These are phyloP conservation scores for Lentinula raphanica DNA, from an alignment of 768 basidiomycete species.

Conservation along the genomic window DNA sequence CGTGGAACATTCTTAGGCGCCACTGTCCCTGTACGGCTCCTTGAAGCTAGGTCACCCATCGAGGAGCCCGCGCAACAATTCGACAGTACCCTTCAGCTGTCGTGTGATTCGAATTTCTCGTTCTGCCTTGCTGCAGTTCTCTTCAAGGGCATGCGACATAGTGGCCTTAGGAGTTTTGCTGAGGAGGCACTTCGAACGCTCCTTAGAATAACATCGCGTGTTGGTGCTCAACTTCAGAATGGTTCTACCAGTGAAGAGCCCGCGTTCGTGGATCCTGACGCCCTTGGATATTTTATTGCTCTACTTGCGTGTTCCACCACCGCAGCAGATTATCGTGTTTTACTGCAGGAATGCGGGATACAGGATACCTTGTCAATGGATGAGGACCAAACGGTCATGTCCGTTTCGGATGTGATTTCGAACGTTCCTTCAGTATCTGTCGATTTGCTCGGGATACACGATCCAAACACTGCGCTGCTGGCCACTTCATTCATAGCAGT, in stretches of 20 bases:
- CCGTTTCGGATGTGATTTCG: constrained; percentile 30
- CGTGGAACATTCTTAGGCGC: constrained; percentile 53
- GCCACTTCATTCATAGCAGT: constrained; percentile 70
- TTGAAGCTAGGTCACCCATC: constrained; percentile 60
- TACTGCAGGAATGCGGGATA: constrained; percentile 61
- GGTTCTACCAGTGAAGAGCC: constrained; percentile 32
- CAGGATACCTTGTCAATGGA: constrained; percentile 40
- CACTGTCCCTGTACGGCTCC: constrained; percentile 50
- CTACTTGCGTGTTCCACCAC: constrained; percentile 66
- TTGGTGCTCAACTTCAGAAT: constrained; percentile 6
- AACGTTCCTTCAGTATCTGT: constrained; percentile 51
- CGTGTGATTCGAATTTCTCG: constrained; percentile 74
- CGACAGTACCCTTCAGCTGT: constrained; percentile 67
- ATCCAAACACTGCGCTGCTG: constrained; percentile 63
- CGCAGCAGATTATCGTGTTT: constrained; percentile 45
- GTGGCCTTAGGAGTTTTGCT: constrained; percentile 56
- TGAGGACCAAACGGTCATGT: constrained; percentile 30
- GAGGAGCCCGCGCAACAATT: constrained; percentile 67
- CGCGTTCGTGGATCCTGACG: constrained; percentile 43
- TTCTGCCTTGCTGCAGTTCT: constrained; percentile 79
- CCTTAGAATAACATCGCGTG: constrained; percentile 49
- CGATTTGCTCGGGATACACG: constrained; percentile 55
- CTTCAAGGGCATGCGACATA: constrained; percentile 80
- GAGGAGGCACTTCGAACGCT: constrained; percentile 58
- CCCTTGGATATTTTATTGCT: constrained; percentile 75